These are phyloP conservation scores for Diaporthe sp. DNA, from an alignment of 2,329 filamentous ascomycete genomes.

Conservation along the genomic window DNA sequence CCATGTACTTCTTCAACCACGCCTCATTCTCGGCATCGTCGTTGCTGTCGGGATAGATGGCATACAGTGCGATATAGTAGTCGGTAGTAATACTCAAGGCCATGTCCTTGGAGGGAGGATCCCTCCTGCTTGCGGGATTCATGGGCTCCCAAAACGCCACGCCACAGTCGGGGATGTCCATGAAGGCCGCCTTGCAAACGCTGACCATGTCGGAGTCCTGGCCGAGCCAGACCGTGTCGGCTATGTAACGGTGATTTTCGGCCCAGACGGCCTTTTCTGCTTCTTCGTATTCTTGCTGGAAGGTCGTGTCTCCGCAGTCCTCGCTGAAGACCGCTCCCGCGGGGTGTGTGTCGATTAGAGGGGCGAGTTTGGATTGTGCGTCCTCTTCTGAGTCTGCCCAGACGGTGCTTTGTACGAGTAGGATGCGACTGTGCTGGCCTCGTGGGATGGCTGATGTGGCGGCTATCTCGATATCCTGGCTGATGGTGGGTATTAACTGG, in stretches of 20 bases:
- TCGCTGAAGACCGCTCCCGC: background rate
- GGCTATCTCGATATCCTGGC: background rate
- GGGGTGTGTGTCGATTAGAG: background rate
- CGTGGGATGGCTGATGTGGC: background rate
- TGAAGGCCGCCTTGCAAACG: background rate
- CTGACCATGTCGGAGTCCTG: background rate
- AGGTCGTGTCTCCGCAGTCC: background rate
- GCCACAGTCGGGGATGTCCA: background rate
- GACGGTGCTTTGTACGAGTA: background rate
- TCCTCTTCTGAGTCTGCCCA: background rate
- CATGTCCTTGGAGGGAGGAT: slow-evolving; percentile 52
- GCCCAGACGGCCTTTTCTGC: background rate
- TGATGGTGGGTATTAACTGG: background rate
- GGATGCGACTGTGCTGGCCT: background rate
- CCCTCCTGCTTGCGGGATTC: background rate
- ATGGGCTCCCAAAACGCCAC: background rate
- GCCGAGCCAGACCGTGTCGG: background rate
- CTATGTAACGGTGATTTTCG: background rate
- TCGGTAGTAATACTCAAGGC: slow-evolving; percentile 67
- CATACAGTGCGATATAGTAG: slow-evolving; percentile 68
- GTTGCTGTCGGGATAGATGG: slow-evolving; percentile 59
- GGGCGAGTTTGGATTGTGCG: background rate
- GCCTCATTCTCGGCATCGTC: slow-evolving; percentile 58
- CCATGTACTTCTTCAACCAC: slow-evolving; percentile 60
- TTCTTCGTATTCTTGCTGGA: background rate